Evolutionary conservation across 1,284 basidiomycete genomes (phyloP), one percentile per base, ranked within the genome.

Genomic region (Malassezia vespertilionis): DNA sequence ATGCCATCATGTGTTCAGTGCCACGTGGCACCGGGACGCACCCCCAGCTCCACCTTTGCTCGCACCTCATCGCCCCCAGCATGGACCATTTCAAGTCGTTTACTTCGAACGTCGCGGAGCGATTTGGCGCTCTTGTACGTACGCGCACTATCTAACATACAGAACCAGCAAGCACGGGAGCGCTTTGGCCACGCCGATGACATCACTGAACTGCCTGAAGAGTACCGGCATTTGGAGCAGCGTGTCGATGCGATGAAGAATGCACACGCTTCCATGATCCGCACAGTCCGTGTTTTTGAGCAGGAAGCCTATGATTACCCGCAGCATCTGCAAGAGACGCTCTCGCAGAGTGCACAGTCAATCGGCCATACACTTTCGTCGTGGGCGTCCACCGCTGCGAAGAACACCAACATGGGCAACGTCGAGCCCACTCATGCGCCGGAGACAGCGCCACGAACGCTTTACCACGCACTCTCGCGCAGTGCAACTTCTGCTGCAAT

Each of bases 161-260:
- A 91, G 73, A 84, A 81, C 50, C 64, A 67, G 54, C 63, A 65
- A 40, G 65, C 66, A 18, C 53, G 78, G 60, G 91, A 97, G 74
- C 79, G 84, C 40, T 77, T 96, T 4, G 91, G 91, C 21, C 82
- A 86, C 62, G 80, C 93, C 47, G 79, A 84, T 12, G 90, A 91
- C 61, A 91, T 97, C 67, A 97, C 91, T 15, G 91, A 96, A 74
- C 39, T 45, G 27, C 57, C 55, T 33, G 45, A 85, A 54, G 90
- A 97, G 72, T 97, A 97, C 79, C 89, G 83, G 72, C 85, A 90
- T 66, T 81, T 97, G 60, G 91, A 97, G 74, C 77, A 82, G 37
- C 82, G 89, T 46, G 91, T 97, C 31, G 93, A 97, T 73, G 86
- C 86, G 27, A 80, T 97, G 43, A 81, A 83, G 62, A 75, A 77